Percentiles rank a stretch among this genome's conserved stretches.
phyloP scores from a whole-genome alignment of 306 rosid genomes.

The Coriaria nepalensis region DNA sequence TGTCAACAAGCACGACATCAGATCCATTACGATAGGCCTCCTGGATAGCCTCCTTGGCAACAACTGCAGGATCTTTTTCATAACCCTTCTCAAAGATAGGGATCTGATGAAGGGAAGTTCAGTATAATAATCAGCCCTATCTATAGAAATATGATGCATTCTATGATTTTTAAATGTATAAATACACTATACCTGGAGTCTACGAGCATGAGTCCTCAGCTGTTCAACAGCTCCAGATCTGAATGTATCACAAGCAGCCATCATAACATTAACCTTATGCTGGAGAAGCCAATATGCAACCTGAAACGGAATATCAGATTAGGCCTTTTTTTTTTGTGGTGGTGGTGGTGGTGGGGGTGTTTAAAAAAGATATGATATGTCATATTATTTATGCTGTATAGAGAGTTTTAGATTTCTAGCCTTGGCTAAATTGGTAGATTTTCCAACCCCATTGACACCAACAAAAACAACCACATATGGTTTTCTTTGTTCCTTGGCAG shows the following conservation, averaged over 20 bases:
- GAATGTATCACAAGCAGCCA: conserved; percentile 99
- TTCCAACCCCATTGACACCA: conserved; percentile 97
- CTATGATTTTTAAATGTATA: background rate
- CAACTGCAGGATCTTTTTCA: conserved; percentile 96
- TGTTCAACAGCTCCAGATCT: conserved; percentile 99
- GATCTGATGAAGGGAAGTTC: conserved; percentile 31
- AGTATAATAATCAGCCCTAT: background rate
- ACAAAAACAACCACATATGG: conserved; percentile 96
- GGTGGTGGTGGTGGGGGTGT: no score
- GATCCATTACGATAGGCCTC: conserved; percentile 87
- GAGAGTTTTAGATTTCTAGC: conserved; percentile 20
- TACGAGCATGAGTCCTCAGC: conserved; percentile 96
- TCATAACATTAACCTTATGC: conserved; percentile 74
- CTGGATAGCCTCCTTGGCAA: conserved; percentile 97
- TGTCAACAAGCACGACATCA: conserved; percentile 93
- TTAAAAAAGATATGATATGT: no score
- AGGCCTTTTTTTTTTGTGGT: background rate
- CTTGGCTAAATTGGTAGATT: conserved; percentile 97
- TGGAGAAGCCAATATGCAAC: conserved; percentile 98
- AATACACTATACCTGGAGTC: conserved; percentile 60
- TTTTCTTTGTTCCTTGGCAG: conserved; percentile 86
- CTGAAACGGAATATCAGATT: conserved; percentile 23
- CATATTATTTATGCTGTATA: no score
- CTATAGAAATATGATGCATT: conserved; percentile 2
- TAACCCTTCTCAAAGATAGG: conserved; percentile 97